These are phyloP conservation scores for Tilletia caries DNA, from an alignment of 1,284 basidiomycete genomes.

Conservation along the genomic window DNA sequence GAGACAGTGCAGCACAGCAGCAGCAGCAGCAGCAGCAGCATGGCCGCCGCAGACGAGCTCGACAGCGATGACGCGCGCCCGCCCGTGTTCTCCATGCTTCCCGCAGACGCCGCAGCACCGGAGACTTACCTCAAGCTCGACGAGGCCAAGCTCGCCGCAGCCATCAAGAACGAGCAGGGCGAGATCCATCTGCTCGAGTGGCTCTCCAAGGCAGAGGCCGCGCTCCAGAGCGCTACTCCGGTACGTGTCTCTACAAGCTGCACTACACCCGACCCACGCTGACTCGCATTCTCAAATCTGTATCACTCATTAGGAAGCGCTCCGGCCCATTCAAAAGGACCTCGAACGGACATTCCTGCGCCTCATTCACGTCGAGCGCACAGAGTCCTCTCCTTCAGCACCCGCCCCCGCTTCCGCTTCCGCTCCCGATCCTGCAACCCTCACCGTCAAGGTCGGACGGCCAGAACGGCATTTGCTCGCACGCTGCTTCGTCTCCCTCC, in stretches of 20 bases:
- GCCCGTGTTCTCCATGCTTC: slow-evolving; percentile 6
- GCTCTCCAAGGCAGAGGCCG: slow-evolving; percentile 68
- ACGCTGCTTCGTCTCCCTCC: slow-evolving; percentile 73
- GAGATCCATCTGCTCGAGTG: slow-evolving; percentile 78
- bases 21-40: background rate
- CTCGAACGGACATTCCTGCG: slow-evolving; percentile 67
- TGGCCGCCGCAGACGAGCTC: background rate
- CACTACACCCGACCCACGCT: no score
- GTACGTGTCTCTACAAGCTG: background rate
- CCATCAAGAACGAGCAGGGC: slow-evolving; percentile 67
- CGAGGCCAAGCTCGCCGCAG: slow-evolving; percentile 30
- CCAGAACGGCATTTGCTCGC: slow-evolving; percentile 76
- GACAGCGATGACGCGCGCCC: background rate
- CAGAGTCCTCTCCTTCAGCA: slow-evolving; percentile 15
- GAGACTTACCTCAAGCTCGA: slow-evolving; percentile 13
- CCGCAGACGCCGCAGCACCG: background rate
- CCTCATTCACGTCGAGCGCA: slow-evolving; percentile 59
- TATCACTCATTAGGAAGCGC: slow-evolving; percentile 28
- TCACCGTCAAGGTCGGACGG: slow-evolving; percentile 60
- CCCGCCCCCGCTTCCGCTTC: slow-evolving; percentile 18
- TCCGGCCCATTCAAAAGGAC: slow-evolving; percentile 65
- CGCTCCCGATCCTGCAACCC: slow-evolving; percentile 20
- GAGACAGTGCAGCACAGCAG: no score
- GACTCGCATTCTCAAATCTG: slow-evolving; percentile 19
- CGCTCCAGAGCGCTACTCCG: slow-evolving; percentile 54